phyloP scores from a whole-genome alignment of 352 stramenopile species.

The Phytophthora meadii region DNA sequence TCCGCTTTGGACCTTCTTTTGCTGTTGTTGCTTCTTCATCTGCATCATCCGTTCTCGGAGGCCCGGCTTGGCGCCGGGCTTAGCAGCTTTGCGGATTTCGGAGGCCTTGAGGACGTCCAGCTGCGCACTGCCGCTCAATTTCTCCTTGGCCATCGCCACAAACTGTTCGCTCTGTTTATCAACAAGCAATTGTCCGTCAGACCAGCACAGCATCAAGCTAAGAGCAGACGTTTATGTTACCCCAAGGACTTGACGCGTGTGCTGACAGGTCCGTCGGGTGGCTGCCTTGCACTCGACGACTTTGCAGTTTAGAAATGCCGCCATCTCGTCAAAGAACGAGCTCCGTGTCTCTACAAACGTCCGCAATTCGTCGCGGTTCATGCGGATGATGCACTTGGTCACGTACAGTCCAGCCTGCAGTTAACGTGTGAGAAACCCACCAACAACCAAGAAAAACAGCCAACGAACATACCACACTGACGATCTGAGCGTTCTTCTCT shows the following conservation, averaged over 20 bases:
- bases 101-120: slow-evolving; percentile 74
- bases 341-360: slow-evolving; percentile 52
- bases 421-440: neutral
- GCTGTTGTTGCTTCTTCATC: slow-evolving; percentile 55
- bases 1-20: slow-evolving; percentile 38
- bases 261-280: slow-evolving; percentile 59
- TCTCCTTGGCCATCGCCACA: slow-evolving; percentile 58
- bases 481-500: slow-evolving; percentile 60
- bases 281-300: slow-evolving; percentile 74
- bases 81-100: slow-evolving; percentile 46
- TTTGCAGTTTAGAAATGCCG: slow-evolving; percentile 67
- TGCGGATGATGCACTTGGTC: slow-evolving; percentile 56
- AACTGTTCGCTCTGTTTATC: slow-evolving; percentile 57
- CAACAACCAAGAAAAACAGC: no score
- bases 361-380: slow-evolving; percentile 50
- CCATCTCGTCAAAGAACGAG: slow-evolving; percentile 65
- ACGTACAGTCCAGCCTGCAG: slow-evolving; percentile 54
- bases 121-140: slow-evolving; percentile 57
- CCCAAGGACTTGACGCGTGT: slow-evolving; percentile 53
- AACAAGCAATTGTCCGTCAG: slow-evolving; percentile 9
- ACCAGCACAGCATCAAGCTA: neutral
- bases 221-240: slow-evolving; percentile 29
- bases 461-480: slow-evolving; percentile 48
- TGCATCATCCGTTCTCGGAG: slow-evolving; percentile 66
- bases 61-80: slow-evolving; percentile 47